Evolutionary conservation across 768 basidiomycete genomes (phyloP), one percentile per base, ranked within the genome.

Genomic region (Tephrocybe rancida): DNA sequence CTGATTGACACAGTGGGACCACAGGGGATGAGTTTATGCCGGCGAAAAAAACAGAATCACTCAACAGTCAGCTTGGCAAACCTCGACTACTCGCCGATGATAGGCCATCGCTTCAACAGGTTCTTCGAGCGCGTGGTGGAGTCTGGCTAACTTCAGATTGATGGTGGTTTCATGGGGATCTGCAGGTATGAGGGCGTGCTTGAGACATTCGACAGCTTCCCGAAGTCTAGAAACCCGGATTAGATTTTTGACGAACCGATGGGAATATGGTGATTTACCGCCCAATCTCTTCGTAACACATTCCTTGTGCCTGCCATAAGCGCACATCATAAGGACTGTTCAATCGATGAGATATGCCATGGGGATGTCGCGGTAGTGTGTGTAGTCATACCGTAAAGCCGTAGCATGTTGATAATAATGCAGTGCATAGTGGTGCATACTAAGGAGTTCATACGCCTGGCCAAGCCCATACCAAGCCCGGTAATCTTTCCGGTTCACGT

Each of bases 391-490:
- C 93, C 94, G 79, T 50, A 98, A 76, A 18, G 95, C 90, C 24
- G 95, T 95, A 3, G 97, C 95, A 63, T 92, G 86, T 65, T 98
- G 95, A 67, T 95, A 98, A 71, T 98, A 99, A 70, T 96, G 86
- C 25, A 98, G 76, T 5, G 96, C 90, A 73, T 98, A 98, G 65
- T 92, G 87, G 57, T 93, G 93, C 95, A 98, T 98, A 65, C 90
- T 95, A 48, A 98, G 73, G 21, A 99, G 79, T 64, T 98, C 96
- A 67, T 98, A 99, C 11, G 96, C 94, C 67, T 99, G 97, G 3
- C 96, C 97, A 48, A 99, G 85, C 30, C 97, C 97, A 70, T 95
- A 98, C 97, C 97, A 99, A 5, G 95, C 96, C 53, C 96, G 75
- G 65, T 97, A 98, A 71, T 99, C 97, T 67, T 98, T 97, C 50